Base-by-base conservation (phyloP, 2,329 filamentous ascomycete species). In the Magnaporthales sp. region DNA sequence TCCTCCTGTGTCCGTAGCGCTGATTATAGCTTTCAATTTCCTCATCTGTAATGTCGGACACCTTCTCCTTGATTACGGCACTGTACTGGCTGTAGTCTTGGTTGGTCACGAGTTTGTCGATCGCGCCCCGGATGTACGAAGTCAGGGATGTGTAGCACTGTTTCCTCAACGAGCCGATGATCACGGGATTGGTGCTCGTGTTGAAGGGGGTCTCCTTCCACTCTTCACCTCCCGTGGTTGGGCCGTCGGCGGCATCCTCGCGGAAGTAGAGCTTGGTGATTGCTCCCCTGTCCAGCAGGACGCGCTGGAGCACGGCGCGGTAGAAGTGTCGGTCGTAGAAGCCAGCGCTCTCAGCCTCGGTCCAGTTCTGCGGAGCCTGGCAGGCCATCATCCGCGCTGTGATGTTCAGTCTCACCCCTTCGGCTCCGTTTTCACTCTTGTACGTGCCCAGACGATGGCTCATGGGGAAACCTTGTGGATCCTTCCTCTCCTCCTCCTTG, bases 301-400 rank as follows among this genome's bases (percentile, higher is more conserved):
- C 89, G 68, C 90, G 90, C 76, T 99, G 95, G 26, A 98, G 81
- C 0, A 98, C 82, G 0, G 95, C 92, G 61, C 95, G 91, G 80
- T 90, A 99, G 77, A 95, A 97, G 76, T 99, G 95, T 0, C 94
- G 86, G 0, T 89, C 92, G 80, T 99, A 98, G 79, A 98, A 99
- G 8, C 82, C 83, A 65, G 93, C 90, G 75, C 91, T 96, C 68
- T 97, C 93, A 30, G 84, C 80, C 27, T 83, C 81, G 2, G 90
- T 91, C 95, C 95, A 99, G 79, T 99, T 99, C 68, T 89, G 84
- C 1, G 95, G 93, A 8, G 95, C 95, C 79, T 99, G 95, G 64
- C 96, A 93, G 2, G 94, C 94, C 94, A 98, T 97, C 90, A 97
- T 97, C 61, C 95, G 87, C 0, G 95, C 93, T 4, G 95, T 99